Evolutionary conservation across 331 rosid species (phyloP).

Genomic region (Telfairia occidentalis): DNA sequence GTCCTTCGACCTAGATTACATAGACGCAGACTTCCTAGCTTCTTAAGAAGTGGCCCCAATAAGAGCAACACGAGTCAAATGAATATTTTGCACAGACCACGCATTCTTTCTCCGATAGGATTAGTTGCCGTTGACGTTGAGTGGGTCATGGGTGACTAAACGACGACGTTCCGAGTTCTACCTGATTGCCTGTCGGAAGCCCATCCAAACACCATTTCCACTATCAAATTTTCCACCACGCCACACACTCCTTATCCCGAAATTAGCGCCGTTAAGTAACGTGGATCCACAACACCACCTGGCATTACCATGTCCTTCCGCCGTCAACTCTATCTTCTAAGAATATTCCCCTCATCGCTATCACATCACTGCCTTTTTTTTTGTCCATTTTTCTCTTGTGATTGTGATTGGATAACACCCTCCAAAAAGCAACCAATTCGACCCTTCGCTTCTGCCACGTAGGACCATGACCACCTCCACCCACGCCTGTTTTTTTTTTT

Average conservation of each 20-base stretch:
- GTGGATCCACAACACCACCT: not conserved
- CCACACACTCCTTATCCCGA: not conserved
- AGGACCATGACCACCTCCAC: not conserved
- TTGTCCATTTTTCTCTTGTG: not conserved
- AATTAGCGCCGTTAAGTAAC: not conserved
- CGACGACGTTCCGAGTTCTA: not conserved
- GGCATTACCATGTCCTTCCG: not conserved
- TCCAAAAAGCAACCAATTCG: not conserved
- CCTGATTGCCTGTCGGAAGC: not conserved
- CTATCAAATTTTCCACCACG: not conserved
- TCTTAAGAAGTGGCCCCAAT: too few species aligned
- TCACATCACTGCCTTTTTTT: not conserved
- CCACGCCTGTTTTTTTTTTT: not conserved
- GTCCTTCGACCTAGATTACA: not conserved
- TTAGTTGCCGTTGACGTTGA: not conserved
- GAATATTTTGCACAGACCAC: not conserved
- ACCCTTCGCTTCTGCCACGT: not conserved
- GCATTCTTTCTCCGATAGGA: not conserved
- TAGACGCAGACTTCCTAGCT: too few species aligned
- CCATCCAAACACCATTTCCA: not conserved
- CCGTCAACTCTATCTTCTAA: not conserved
- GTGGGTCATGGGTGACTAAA: not conserved
- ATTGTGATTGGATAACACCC: not conserved
- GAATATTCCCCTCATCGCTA: not conserved
- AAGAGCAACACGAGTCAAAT: too few species aligned